phyloP scores from a whole-genome alignment of 2,329 filamentous ascomycete species.

The Alternaria incomplexa region DNA sequence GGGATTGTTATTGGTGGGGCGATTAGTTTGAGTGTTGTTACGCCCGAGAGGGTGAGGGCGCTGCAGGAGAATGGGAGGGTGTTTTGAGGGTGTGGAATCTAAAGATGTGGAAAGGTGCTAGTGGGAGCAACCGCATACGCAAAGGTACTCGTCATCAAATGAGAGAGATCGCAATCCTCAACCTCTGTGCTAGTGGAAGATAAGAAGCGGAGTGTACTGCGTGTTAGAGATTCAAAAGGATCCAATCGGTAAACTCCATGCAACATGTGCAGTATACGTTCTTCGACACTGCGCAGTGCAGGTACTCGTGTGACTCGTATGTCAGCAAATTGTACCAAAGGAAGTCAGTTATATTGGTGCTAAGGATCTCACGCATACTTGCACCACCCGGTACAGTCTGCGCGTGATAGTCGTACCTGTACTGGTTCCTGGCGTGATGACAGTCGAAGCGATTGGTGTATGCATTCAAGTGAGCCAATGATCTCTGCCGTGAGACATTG shows the following conservation, averaged over 20 bases:
- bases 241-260: neutral
- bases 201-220: neutral
- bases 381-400: neutral
- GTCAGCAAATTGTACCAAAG: neutral
- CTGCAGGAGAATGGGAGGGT: constrained; percentile 31
- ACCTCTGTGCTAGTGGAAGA: neutral
- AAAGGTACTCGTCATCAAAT: too few species aligned
- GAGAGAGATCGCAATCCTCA: too few species aligned
- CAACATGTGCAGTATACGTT: neutral
- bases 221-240: neutral
- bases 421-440: neutral
- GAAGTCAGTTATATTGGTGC: neutral
- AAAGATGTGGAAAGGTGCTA: neutral
- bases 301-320: neutral
- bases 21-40: constrained; percentile 29
- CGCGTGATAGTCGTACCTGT: neutral
- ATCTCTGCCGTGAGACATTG: neutral
- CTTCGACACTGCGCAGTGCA: neutral
- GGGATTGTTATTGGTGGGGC: constrained; percentile 39
- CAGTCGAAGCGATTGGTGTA: neutral
- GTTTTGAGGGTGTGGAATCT: constrained; percentile 6
- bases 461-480: neutral
- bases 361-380: neutral
- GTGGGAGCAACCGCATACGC: too few species aligned
- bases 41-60: constrained; percentile 28